Percentiles rank a stretch among this genome's conserved stretches.
phyloP scores from a whole-genome alignment of 371 early-diverging fungal species.

The Polyrhizophydium stewartii region DNA sequence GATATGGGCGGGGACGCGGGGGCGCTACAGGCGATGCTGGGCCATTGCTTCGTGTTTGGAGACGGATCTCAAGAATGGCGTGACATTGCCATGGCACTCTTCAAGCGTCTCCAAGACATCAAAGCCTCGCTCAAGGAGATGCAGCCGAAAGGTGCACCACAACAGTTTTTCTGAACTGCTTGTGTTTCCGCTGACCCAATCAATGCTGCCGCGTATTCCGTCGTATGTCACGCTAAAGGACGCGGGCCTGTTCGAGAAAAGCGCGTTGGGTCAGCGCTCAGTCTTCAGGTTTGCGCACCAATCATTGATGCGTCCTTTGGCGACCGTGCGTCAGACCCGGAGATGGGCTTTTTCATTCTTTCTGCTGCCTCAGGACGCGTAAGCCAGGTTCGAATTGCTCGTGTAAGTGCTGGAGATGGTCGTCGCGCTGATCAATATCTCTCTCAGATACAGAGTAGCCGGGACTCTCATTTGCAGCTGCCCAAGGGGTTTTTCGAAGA shows the following conservation, averaged over 20 bases:
- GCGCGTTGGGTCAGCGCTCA: not conserved
- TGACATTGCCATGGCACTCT: not conserved
- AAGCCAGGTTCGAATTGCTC: no score
- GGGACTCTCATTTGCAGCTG: no score
- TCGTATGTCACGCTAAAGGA: not conserved
- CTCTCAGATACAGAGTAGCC: no score
- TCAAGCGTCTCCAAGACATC: not conserved
- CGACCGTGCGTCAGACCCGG: not conserved
- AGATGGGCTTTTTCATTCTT: slow-evolving; percentile 1
- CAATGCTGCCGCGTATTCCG: not conserved
- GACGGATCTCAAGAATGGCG: not conserved
- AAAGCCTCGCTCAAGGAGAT: not conserved
- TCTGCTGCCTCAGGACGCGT: not conserved
- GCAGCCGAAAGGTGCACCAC: not conserved
- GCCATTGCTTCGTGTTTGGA: not conserved
- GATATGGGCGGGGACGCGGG: no score
- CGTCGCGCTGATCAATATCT: no score
- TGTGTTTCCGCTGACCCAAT: not conserved
- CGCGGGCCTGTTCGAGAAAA: no score
- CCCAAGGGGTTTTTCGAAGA: no score
- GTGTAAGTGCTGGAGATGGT: no score
- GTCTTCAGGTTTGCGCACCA: not conserved
- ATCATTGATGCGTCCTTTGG: not conserved
- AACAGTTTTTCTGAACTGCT: not conserved
- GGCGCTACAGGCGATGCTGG: slow-evolving; percentile 4